Base-by-base conservation (phyloP, 352 stramenopile species). In the Globisporangium recalcitrans region DNA sequence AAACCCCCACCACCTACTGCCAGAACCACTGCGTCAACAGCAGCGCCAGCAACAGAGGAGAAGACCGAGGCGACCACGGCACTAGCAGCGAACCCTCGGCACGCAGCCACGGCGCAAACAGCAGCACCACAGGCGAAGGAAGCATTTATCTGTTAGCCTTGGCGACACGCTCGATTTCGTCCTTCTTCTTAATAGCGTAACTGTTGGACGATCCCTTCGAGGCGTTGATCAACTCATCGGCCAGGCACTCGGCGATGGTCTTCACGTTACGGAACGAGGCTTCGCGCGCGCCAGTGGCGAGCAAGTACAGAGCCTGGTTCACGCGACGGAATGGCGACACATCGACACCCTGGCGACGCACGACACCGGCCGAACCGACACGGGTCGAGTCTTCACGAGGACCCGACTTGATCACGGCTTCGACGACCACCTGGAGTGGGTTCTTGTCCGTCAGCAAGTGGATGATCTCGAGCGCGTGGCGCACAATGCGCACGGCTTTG, bases 161-260 rank as follows among this genome's bases (percentile, higher is more conserved):
- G 80, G 97, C 97, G 64, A 99, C 98, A 97, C 97, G 97, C 91
- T 99, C 97, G 77, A 99, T 99, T 82, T 99, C 98, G 86, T 99
- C 98, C 94, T 99, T 99, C 91, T 99, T 99, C 97, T 99, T 99
- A 86, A 99, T 99, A 74, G 97, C 97, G 81, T 99, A 99, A 68
- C 88, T 98, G 97, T 99, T 99, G 76, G 96, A 99, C 73, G 96
- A 99, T 65, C 98, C 97, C 85, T 98, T 97, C 56, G 97, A 98
- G 44, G 97, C 97, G 85, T 99, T 99, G 84, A 99, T 99, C 61
- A 99, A 90, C 86, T 99, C 98, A 81, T 99, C 98, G 48, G 97
- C 98, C 55, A 99, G 81, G 78, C 97, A 99, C 85, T 99, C 97
- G 31, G 96, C 94, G 75, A 99, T 99, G 69, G 97, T 99, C 95